Evolutionary conservation across 495 filamentous ascomycete species (phyloP).

Genomic region (Neurospora sp.): DNA sequence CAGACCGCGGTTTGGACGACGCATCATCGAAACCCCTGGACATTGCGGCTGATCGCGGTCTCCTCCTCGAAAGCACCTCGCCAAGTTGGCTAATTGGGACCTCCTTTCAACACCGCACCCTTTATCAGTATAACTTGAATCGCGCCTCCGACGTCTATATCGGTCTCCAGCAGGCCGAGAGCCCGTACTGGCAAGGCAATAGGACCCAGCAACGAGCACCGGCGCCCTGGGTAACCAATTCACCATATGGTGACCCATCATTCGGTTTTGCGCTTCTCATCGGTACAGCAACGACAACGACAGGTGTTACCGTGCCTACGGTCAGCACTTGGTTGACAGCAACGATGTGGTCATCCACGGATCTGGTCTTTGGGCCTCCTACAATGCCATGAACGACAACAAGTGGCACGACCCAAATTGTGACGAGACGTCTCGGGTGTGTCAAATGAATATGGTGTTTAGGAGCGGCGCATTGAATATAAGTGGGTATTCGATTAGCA

Average conservation of each 20-base stretch:
- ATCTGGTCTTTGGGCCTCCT: slow-evolving; percentile 43
- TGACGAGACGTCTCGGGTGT: slow-evolving; percentile 16
- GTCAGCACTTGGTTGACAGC: slow-evolving; percentile 24
- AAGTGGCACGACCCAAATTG: slow-evolving; percentile 12
- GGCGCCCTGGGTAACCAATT: slow-evolving; percentile 10
- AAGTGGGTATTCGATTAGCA: slow-evolving; percentile 35
- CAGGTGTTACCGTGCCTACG: slow-evolving; percentile 35
- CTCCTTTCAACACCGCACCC: slow-evolving; percentile 56
- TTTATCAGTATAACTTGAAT: slow-evolving; percentile 64
- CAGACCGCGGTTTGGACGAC: slow-evolving; percentile 41
- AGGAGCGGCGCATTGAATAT: slow-evolving; percentile 20
- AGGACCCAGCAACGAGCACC: slow-evolving; percentile 42
- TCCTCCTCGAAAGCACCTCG: slow-evolving; percentile 35
- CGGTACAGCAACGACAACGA: slow-evolving; percentile 6
- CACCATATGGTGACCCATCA: slow-evolving; percentile 7
- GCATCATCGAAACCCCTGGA: slow-evolving; percentile 16
- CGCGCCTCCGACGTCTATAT: slow-evolving; percentile 55
- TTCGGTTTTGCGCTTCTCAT: slow-evolving; percentile 13
- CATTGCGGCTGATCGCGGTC: slow-evolving; percentile 42
- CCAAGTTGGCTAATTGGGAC: slow-evolving; percentile 54
- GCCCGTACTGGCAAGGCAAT: slow-evolving; percentile 58
- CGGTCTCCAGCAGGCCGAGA: slow-evolving; percentile 60
- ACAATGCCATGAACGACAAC: slow-evolving; percentile 29
- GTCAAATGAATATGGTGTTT: slow-evolving; percentile 35
- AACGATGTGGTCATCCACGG: slow-evolving; percentile 38